phyloP scores from a whole-genome alignment of 768 basidiomycete genomes.

The Amanita subjunquillea region DNA sequence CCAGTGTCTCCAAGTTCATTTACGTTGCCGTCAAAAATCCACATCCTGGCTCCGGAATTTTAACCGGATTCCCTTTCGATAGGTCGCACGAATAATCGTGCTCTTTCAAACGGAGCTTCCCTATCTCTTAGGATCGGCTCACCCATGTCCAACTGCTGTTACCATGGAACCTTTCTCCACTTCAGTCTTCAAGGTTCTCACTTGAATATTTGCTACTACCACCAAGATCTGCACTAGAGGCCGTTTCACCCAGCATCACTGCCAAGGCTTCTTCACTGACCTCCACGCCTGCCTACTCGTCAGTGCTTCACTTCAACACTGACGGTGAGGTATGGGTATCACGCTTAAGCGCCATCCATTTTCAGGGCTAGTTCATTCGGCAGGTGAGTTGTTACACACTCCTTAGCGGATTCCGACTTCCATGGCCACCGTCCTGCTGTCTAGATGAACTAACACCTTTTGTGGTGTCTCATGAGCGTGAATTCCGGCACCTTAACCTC shows the following conservation, averaged over 20 bases:
- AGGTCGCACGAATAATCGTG: constrained; percentile 11
- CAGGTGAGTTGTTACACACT: constrained; percentile 87
- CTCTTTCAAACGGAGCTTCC: too few relatives aligned
- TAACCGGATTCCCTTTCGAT: too few relatives aligned
- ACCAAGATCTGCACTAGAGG: constrained; percentile 84
- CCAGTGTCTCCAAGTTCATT: constrained; percentile 55
- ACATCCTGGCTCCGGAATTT: too few relatives aligned
- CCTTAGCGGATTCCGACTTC: constrained; percentile 81
- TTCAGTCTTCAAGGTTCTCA: constrained; percentile 83
- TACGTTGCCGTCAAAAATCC: constrained; percentile 9
- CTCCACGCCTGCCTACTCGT: too few relatives aligned
- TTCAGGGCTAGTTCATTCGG: constrained; percentile 87
- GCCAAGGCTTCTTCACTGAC: too few relatives aligned
- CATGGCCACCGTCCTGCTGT: constrained; percentile 85
- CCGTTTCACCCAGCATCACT: constrained; percentile 42
- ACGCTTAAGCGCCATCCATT: constrained; percentile 86
- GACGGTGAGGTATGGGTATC: constrained; percentile 14
- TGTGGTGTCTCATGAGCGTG: constrained; percentile 80
- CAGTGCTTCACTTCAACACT: too few relatives aligned
- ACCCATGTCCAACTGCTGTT: constrained; percentile 83
- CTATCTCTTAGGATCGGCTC: constrained; percentile 80
- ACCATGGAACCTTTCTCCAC: constrained; percentile 84
- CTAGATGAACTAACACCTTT: constrained; percentile 81
- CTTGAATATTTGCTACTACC: constrained; percentile 85
- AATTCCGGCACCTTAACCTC: constrained; percentile 73